These are phyloP conservation scores for Gentiana straminea DNA, from an alignment of 257 asterid species.

Conservation along the genomic window DNA sequence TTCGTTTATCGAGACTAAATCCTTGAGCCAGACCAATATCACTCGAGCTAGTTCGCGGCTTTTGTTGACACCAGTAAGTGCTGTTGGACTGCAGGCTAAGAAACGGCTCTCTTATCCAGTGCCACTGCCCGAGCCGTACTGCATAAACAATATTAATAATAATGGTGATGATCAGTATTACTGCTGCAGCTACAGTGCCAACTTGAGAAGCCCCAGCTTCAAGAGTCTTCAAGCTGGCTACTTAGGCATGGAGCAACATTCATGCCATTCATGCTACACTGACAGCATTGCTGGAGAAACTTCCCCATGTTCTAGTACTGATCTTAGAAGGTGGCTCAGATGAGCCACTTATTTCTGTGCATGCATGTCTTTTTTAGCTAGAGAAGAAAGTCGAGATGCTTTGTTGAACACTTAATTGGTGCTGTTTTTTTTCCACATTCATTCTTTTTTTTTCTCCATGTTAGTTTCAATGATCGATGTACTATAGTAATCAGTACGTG, in stretches of 20 bases:
- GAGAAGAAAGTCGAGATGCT: too few relatives aligned
- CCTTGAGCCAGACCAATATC: too few relatives aligned
- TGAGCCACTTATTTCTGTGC: conserved; percentile 15
- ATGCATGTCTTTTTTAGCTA: too few relatives aligned
- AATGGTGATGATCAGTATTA: conserved; percentile 34
- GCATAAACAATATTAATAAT: neutral
- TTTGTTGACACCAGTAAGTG: too few relatives aligned
- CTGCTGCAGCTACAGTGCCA: conserved; percentile 20
- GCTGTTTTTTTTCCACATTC: too few relatives aligned
- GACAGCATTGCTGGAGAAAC: conserved; percentile 78
- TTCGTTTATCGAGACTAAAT: too few relatives aligned
- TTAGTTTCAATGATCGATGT: too few relatives aligned
- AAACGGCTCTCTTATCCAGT: conserved; percentile 68
- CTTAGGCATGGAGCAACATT: conserved; percentile 73
- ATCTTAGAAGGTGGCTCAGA: conserved; percentile 67
- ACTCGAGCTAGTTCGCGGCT: too few relatives aligned
- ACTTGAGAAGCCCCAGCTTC: conserved; percentile 80
- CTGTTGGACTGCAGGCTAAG: conserved; percentile 38
- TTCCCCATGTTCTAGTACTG: conserved; percentile 87
- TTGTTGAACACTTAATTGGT: too few relatives aligned
- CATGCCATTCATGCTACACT: conserved; percentile 50
- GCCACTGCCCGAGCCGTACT: conserved; percentile 49
- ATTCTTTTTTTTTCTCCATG: too few relatives aligned
- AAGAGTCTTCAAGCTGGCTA: conserved; percentile 75
- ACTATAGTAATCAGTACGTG: too few relatives aligned